Base-by-base conservation (phyloP, 352 stramenopile species). In the Peronospora destructor region DNA sequence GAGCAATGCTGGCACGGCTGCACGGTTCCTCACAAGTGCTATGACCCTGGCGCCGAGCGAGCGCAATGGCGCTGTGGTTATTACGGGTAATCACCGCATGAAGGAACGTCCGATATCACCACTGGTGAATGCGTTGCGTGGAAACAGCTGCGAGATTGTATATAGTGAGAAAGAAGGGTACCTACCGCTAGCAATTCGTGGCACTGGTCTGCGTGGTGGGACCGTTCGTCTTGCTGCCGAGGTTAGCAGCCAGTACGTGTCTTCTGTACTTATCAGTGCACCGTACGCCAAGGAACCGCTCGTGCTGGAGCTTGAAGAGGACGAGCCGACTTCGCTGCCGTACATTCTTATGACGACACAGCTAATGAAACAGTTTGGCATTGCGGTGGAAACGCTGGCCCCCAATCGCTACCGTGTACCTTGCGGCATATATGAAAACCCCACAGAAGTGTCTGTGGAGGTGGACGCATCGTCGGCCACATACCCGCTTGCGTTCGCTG, bases 351-450 rank as follows among this genome's bases (percentile, higher is more conserved):
- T 88, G 57, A 98, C 73, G 55, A 96, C 66, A 54, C 91, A 97
- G 48, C 69, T 99, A 2, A 98, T 99, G 95, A 78, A 94, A 53
- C 86, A 95, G 45, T 99, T 98, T 66, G 95, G 95, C 36, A 89
- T 97, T 17, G 55, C 80, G 12, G 93, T 98, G 7, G 69, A 95
- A 52, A 95, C 96, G n/a, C 58, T 89, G 39, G 76, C 76, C 17
- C 61, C 74, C 30, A 91, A 91, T 56, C 72, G 69, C 43, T 89
- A 88, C 61, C 64, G 69, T 45, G 70, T 89, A n/a, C 76, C 77
- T 1, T 82, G 67, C 25, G 74, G 77, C n/a, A 67, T 76, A 21
- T 91, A 91, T 57, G 45, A 65, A 50, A 91, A 91, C 54, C 77
- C 77, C 5, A 42, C 57, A 14, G 67, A 78, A 36, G 73, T 87